Evolutionary conservation across 495 filamentous ascomycete species (phyloP).

Genomic region (Chaetomium fimeti): DNA sequence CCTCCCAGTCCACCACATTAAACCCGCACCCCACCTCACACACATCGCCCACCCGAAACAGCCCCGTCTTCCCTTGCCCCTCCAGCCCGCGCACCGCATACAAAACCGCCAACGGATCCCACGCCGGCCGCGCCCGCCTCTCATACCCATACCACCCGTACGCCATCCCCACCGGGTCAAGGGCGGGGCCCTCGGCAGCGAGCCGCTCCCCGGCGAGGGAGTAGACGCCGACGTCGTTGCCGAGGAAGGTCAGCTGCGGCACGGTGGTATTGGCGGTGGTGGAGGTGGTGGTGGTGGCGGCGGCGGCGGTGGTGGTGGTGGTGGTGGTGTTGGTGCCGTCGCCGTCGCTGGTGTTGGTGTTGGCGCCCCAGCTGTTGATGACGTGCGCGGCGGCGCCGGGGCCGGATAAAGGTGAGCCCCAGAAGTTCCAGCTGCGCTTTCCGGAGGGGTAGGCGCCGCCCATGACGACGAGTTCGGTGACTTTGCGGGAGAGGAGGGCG

Average conservation of each 20-base stretch:
- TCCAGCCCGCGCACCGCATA: conserved; percentile 46
- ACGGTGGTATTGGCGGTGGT: not conserved
- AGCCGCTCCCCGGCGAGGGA: conserved; percentile 41
- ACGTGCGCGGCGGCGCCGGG: conserved; percentile 38
- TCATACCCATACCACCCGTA: conserved; percentile 44
- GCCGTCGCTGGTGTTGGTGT: too few relatives aligned
- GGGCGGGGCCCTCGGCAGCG: conserved; percentile 31
- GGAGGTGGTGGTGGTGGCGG: not conserved
- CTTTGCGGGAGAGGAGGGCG: conserved; percentile 42
- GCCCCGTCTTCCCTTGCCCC: conserved; percentile 4
- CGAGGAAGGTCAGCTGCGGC: conserved; percentile 36
- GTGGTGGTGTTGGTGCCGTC: too few relatives aligned
- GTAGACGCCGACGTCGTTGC: conserved; percentile 37
- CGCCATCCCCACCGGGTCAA: conserved; percentile 43
- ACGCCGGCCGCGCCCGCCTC: conserved; percentile 34
- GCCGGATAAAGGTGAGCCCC: conserved; percentile 31
- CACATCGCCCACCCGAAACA: conserved; percentile 36
- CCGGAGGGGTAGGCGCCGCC: conserved; percentile 48
- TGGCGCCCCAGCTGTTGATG: conserved; percentile 41
- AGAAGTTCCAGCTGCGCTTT: conserved; percentile 48
- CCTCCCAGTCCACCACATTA: conserved; percentile 28
- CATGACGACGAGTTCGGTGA: conserved; percentile 49
- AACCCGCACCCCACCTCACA: conserved; percentile 31
- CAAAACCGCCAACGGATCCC: conserved; percentile 47
- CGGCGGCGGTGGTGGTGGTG: not conserved